Evolutionary conservation across 768 basidiomycete genomes (phyloP).

Genomic region (Psilocybe azurescens): DNA sequence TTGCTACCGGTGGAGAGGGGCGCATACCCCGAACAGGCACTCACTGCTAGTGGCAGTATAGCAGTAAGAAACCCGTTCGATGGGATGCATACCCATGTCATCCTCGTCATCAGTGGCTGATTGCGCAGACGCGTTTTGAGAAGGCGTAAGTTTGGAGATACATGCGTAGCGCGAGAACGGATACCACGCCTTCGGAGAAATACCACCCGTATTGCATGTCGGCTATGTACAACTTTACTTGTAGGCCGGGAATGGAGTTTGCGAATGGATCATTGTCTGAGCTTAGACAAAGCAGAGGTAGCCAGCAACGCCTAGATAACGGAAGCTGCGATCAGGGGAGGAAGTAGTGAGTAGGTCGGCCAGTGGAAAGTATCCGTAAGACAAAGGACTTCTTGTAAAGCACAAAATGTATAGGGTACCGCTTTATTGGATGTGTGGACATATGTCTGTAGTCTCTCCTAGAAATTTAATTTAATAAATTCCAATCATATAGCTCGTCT

Average conservation of each 20-base stretch:
- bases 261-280: neutral
- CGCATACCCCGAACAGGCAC: neutral
- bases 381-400: neutral
- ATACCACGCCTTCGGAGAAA: constrained; percentile 16
- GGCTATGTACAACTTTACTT: neutral
- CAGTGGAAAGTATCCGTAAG: neutral
- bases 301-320: neutral
- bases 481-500: neutral
- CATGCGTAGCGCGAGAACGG: constrained; percentile 3
- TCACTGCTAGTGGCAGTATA: neutral
- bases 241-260: neutral
- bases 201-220: neutral
- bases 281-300: neutral
- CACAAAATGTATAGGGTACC: neutral
- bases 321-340: neutral
- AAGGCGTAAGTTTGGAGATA: neutral
- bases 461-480: neutral
- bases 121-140: neutral
- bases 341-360: neutral
- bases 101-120: neutral
- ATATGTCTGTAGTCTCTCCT: constrained; percentile 1
- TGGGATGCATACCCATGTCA: neutral
- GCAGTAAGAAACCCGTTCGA: neutral
- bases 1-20: constrained; percentile 1
- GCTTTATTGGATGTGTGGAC: neutral